These are phyloP conservation scores for Amaranthus palmeri DNA, from an alignment of 148 eudicot species.

Conservation along the genomic window DNA sequence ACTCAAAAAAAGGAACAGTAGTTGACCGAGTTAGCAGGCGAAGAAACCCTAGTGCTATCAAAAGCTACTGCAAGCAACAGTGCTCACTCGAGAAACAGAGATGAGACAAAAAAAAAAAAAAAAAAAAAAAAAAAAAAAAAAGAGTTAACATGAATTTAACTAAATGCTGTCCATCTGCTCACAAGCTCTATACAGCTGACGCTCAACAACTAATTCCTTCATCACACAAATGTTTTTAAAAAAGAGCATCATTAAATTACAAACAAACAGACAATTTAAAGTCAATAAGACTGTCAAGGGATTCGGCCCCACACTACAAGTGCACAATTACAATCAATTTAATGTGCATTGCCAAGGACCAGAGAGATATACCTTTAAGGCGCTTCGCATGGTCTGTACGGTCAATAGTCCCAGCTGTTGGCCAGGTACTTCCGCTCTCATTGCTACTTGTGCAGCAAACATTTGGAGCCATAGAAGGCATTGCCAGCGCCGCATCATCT, in stretches of 20 bases:
- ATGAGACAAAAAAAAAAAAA: background rate
- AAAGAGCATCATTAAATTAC: background rate
- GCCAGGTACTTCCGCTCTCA: conserved; percentile 26
- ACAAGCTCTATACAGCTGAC: too few relatives aligned
- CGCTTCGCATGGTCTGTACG: conserved; percentile 16
- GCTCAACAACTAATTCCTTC: too few relatives aligned
- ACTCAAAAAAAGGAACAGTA: background rate
- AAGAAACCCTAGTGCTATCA: background rate
- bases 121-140: background rate
- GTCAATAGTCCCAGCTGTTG: conserved; percentile 13
- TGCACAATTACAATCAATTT: background rate
- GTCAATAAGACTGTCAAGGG: too few relatives aligned
- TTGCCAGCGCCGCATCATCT: conserved; percentile 31
- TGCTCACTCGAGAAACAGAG: background rate
- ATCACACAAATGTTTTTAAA: background rate
- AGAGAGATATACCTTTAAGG: conserved; percentile 28
- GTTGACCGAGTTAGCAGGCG: background rate
- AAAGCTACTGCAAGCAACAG: background rate
- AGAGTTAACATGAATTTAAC: background rate
- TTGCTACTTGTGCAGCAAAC: conserved; percentile 42
- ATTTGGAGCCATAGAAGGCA: conserved; percentile 17
- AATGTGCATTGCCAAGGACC: background rate
- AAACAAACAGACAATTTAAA: too few relatives aligned
- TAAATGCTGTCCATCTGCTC: background rate
- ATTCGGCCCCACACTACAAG: background rate